Percentiles rank a stretch among this genome's conserved stretches.
These are phyloP conservation scores for Eudorina sp. DNA, from an alignment of 139 green algal species.

Conservation along the genomic window DNA sequence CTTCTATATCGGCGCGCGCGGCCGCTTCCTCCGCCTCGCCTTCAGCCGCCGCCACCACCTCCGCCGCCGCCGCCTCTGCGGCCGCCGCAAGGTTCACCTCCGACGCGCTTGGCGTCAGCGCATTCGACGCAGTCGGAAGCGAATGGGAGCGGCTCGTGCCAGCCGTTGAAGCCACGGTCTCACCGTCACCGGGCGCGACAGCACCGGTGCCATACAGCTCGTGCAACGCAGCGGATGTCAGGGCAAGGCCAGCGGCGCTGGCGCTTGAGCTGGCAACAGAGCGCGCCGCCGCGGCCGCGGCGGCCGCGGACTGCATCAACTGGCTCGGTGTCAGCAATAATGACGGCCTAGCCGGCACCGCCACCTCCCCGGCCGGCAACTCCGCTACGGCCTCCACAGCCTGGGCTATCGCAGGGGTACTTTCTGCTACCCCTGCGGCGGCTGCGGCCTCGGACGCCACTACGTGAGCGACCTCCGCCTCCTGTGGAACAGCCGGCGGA, in stretches of 20 bases:
- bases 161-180: neutral
- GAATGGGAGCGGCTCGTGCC: neutral
- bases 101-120: neutral
- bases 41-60: neutral
- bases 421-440: neutral
- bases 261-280: neutral
- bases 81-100: neutral
- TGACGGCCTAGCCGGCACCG: neutral
- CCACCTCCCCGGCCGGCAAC: neutral
- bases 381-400: neutral
- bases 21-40: neutral
- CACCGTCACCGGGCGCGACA: neutral
- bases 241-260: neutral
- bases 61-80: neutral
- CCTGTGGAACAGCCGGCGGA: neutral
- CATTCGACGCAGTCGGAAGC: neutral
- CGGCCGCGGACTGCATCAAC: slow-evolving; percentile 51
- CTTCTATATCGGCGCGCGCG: neutral
- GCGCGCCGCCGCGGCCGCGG: slow-evolving; percentile 1
- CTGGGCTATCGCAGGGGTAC: neutral
- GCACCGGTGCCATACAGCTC: neutral
- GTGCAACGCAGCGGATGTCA: neutral
- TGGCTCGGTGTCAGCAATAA: slow-evolving; percentile 67
- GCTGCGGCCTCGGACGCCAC: neutral
- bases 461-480: neutral